A percentile compares a stretch with the other conserved stretches of the same genome.
phyloP scores from a whole-genome alignment of 441 rosid species.

The Bruguiera hainesii region DNA sequence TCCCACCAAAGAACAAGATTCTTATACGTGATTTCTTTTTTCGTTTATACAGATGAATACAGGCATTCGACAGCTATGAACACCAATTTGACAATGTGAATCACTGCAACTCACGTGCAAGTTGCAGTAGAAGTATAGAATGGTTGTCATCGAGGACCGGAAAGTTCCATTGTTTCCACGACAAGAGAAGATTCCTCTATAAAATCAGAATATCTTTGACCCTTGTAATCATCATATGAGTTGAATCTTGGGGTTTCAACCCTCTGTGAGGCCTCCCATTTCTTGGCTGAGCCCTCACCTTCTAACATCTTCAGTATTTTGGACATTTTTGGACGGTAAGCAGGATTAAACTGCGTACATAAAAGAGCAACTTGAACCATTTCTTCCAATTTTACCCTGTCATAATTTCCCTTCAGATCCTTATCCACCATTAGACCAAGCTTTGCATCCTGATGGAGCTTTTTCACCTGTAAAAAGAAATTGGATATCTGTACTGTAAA shows the following conservation, averaged over 20 bases:
- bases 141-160: constrained; percentile 65
- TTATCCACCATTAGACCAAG: constrained; percentile 71
- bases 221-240: constrained; percentile 31
- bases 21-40: constrained; percentile 28
- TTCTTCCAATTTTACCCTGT: constrained; percentile 69
- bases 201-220: constrained; percentile 52
- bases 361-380: constrained; percentile 84
- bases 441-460: constrained; percentile 81
- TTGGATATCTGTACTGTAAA: background rate
- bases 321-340: constrained; percentile 74
- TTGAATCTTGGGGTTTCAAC: constrained; percentile 44
- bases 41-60: constrained; percentile 49
- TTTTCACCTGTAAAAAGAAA: constrained; percentile 58
- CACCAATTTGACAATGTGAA: constrained; percentile 2
- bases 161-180: constrained; percentile 93
- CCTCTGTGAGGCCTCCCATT: constrained; percentile 72
- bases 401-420: constrained; percentile 57
- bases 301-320: constrained; percentile 84
- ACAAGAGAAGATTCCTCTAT: constrained; percentile 88
- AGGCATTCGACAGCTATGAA: constrained; percentile 32
- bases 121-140: background rate
- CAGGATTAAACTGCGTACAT: constrained; percentile 81
- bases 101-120: background rate
- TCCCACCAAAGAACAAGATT: constrained; percentile 24
- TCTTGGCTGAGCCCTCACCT: constrained; percentile 85